Evolutionary conservation across 805 yeast genomes (phyloP), one percentile per base, ranked within the genome.

Genomic region (Maudiozyma bulderi): DNA sequence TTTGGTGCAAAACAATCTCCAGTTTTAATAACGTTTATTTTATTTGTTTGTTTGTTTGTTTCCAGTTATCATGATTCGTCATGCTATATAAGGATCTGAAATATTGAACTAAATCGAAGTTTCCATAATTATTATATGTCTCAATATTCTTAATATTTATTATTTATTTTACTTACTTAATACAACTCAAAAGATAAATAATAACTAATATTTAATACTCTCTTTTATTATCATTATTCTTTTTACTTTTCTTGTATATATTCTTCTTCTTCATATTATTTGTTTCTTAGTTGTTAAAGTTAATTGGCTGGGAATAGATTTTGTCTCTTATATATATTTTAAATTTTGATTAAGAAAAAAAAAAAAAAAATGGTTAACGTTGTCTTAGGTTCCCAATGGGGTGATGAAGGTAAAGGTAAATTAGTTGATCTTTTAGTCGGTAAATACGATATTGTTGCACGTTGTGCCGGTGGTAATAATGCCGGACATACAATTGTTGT

Each of bases 401-500:
- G 99, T 56, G 99, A 93, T 66, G 99, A 93, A 80, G 99, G 99
- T 66, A 93, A 93, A 68, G 99, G 99, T 51, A 93, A 93, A 71
- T 78, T 93, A 51, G 99, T 93, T 45, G 99, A 93, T 67, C 74
- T 93, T 49, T 77, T 93, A 47, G 95, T 98, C 71, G 98, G 91
- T 62, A 82, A 87, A 57, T 84, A 93, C 60, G 98, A 93, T 58
- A 91, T 93, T 40, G 95, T 97, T 68, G 97, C 98, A 31, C 80
- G 99, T 68, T 91, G 98, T 72, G 90, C 85, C 66, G 99, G 99
- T 70, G 99, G 99, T 64, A 93, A 93, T 75, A 93, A 93, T 66
- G 99, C 99, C 31, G 99, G 99, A 35, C 99, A 93, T 69, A 93
- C 99, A 42, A 93, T 93, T 62, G 97, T 93, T 45, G 99, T 89